Conservation (phyloP, 345 rosid genomes). For the Eutrema japonicum region DNA sequence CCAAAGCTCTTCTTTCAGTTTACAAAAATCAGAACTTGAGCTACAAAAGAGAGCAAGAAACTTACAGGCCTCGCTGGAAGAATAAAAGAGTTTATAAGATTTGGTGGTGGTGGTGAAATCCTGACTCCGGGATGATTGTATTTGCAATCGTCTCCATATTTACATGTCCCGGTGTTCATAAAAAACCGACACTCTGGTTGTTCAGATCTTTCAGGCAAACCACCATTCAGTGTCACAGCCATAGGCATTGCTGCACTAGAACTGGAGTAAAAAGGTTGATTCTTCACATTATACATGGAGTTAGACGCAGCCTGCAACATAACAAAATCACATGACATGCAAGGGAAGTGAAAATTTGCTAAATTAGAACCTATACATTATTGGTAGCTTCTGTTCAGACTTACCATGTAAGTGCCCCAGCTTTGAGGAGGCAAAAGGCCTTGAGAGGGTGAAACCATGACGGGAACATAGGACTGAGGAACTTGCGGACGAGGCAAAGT, state of each 20-base stretch:
- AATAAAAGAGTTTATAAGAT: constrained; percentile 48
- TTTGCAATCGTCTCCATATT: constrained; percentile 81
- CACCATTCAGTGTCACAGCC: constrained; percentile 40
- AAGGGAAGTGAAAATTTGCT: not conserved
- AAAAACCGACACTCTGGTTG: constrained; percentile 75
- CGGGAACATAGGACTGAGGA: constrained; percentile 61
- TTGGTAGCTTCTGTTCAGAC: constrained; percentile 21
- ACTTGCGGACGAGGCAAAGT: constrained; percentile 58
- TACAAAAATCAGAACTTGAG: not conserved
- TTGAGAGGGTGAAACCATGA: constrained; percentile 69
- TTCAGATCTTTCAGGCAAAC: constrained; percentile 64
- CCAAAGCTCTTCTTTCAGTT: not conserved
- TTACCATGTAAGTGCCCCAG: constrained; percentile 76
- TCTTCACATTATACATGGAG: constrained; percentile 51
- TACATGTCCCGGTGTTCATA: constrained; percentile 80
- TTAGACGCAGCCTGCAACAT: constrained; percentile 54
- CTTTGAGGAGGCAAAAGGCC: constrained; percentile 60
- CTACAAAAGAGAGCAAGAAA: constrained; percentile 19
- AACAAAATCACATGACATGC: constrained; percentile 16
- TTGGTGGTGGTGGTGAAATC: constrained; percentile 46
- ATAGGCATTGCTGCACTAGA: constrained; percentile 47
- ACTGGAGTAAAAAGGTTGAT: constrained; percentile 52
- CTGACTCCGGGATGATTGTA: constrained; percentile 74
- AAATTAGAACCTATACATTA: not conserved
- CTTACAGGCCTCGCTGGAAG: constrained; percentile 84